Conservation (phyloP, 1,284 basidiomycete species). For the Cutaneotrichosporon cyanovorans region DNA sequence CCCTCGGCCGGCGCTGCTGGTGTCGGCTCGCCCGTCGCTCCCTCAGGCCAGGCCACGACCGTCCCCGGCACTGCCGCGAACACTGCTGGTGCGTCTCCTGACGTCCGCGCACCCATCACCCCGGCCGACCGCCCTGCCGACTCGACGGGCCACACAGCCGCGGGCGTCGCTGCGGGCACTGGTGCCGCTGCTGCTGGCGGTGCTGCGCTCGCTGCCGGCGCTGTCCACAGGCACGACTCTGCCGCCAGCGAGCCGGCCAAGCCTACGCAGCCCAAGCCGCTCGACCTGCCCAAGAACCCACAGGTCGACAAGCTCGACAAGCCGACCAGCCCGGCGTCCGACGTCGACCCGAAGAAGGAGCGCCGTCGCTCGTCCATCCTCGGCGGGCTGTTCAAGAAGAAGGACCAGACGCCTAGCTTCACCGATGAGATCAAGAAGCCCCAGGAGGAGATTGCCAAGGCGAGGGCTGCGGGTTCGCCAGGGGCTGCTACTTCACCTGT, state of each 20-base stretch:
- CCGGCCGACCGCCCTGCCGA: not conserved
- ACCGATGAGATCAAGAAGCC: not conserved
- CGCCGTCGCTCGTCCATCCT: constrained; percentile 5
- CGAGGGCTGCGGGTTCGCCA: not conserved
- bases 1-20: no score
- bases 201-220: no score
- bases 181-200: not conserved
- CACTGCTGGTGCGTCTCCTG: no score
- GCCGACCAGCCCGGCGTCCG: not conserved
- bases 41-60: no score
- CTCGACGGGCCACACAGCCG: not conserved
- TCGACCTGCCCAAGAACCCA: no score
- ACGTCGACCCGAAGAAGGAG: constrained; percentile 1
- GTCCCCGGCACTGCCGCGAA: no score
- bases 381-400: constrained; percentile 8
- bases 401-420: constrained; percentile 1
- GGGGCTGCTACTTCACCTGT: not conserved
- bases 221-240: no score
- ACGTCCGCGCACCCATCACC: no score
- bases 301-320: no score
- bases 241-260: no score
- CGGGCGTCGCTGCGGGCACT: not conserved
- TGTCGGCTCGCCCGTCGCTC: no score
- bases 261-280: no score
- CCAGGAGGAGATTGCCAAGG: not conserved